Evolutionary conservation across 108 stramenopile genomes (phyloP), one percentile per base, ranked within the genome.

Genomic region (Skeletonema tropicum): DNA sequence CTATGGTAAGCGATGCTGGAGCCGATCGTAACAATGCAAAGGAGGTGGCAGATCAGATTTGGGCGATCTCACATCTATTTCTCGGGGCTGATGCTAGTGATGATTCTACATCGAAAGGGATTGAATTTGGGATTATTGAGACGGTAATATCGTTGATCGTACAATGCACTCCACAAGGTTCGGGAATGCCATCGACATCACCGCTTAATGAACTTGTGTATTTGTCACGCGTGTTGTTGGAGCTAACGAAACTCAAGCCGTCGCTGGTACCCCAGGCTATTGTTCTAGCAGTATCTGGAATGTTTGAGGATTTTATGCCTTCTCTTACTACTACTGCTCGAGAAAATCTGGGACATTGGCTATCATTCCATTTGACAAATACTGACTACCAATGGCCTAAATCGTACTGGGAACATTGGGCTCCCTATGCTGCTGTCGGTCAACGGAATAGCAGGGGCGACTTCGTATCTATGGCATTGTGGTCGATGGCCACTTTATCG

Each of bases 341-440:
- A 5, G 89, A 91, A 2, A 92, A 91, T 78, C 76, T 92, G 66
- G 83, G 85, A 26, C 32, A 76, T n/a, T 95, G 94, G 94, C 83
- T 95, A 63, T 83, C 90, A 58, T 91, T 93, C 74, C 94, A 95
- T 71, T 68, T 95, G 74, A 75, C 74, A 45, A 92, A 95, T 69
- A 93, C 94, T 7, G 89, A 89, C 36, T 92, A 89, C 68, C 94
- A 95, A 55, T 95, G 94, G 94, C 94, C 92, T 6, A 73, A 71
- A 29, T 87, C 87, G 0, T 93, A 87, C 65, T 95, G 94, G 94
- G 82, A 87, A 26, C 80, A 89, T 60, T 95, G 90, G 91, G 84
- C 89, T 46, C 83, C 89, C 9, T 86, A 88, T 77, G 88, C 83
- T 10, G 61, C 65, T 12, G 60, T 60, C 14, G 38, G 32, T 23